Evolutionary conservation across 768 basidiomycete genomes (phyloP).

Genomic region (Calocybe cyanea): DNA sequence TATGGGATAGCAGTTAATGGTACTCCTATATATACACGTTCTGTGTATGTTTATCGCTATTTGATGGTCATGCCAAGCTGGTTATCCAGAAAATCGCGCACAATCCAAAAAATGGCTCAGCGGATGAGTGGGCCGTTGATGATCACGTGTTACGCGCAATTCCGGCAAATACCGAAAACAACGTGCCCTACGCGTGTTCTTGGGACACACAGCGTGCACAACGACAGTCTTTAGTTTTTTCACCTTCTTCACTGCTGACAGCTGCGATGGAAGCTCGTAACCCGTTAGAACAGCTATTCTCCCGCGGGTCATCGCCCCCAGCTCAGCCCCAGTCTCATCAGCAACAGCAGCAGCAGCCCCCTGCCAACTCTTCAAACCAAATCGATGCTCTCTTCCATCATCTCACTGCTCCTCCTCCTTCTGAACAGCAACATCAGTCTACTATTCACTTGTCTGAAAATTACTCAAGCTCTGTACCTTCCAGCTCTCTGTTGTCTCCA

Average conservation of each 20-base stretch:
- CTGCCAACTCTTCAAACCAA: slow-evolving; percentile 48
- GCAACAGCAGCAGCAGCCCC: slow-evolving; percentile 31
- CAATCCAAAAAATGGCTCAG: too few relatives aligned
- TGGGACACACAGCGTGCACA: too few relatives aligned
- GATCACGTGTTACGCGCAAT: slow-evolving; percentile 9
- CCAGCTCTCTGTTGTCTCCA: slow-evolving; percentile 40
- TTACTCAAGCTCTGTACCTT: slow-evolving; percentile 31
- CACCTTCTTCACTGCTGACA: slow-evolving; percentile 12
- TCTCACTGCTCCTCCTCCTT: slow-evolving; percentile 34
- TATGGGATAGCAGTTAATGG: background rate
- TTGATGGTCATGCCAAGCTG: slow-evolving; percentile 6
- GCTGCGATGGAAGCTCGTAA: slow-evolving; percentile 40
- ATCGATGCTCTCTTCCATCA: slow-evolving; percentile 70
- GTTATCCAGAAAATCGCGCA: too few relatives aligned
- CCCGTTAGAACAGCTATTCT: slow-evolving; percentile 48
- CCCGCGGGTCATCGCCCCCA: slow-evolving; percentile 52
- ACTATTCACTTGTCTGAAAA: slow-evolving; percentile 19
- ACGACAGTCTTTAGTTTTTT: slow-evolving; percentile 17
- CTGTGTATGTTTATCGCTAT: slow-evolving; percentile 15
- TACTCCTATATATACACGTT: slow-evolving; percentile 3
- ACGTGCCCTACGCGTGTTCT: slow-evolving; percentile 45
- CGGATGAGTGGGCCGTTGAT: too few relatives aligned
- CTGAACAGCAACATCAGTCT: slow-evolving; percentile 32
- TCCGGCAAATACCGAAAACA: slow-evolving; percentile 27
- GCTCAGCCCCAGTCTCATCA: slow-evolving; percentile 37